phyloP scores from a whole-genome alignment of 129 eudicot species.

The Arctium lappa region DNA sequence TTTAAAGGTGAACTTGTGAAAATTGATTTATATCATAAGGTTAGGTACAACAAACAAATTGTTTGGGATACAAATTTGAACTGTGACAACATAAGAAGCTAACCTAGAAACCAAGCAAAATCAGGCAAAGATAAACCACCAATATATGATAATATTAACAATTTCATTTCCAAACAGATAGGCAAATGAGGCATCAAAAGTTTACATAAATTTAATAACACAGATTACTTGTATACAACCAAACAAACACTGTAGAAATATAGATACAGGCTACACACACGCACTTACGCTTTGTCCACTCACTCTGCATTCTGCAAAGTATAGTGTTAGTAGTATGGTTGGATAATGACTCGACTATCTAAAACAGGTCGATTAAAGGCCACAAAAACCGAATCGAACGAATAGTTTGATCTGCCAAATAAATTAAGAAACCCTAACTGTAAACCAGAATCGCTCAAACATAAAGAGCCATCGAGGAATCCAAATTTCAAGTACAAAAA shows the following conservation, averaged over 20 bases:
- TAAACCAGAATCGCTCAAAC: slow-evolving; percentile 6
- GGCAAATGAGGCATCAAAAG: slow-evolving; percentile 12
- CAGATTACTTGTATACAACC: neutral
- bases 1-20: neutral
- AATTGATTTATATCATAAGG: neutral
- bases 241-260: neutral
- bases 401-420: neutral
- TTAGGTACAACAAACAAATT: neutral
- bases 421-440: slow-evolving; percentile 21
- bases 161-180: neutral
- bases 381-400: neutral
- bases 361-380: slow-evolving; percentile 1
- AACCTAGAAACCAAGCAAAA: neutral
- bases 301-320: neutral
- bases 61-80: neutral
- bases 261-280: neutral
- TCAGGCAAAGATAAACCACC: slow-evolving; percentile 1
- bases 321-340: neutral
- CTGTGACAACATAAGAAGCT: neutral
- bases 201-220: neutral
- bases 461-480: neutral
- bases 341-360: neutral
- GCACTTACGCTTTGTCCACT: neutral
- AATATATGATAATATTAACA: neutral
- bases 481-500: slow-evolving; percentile 7